These are phyloP conservation scores for Erodium texanum DNA, from an alignment of 441 rosid genomes.

Conservation along the genomic window DNA sequence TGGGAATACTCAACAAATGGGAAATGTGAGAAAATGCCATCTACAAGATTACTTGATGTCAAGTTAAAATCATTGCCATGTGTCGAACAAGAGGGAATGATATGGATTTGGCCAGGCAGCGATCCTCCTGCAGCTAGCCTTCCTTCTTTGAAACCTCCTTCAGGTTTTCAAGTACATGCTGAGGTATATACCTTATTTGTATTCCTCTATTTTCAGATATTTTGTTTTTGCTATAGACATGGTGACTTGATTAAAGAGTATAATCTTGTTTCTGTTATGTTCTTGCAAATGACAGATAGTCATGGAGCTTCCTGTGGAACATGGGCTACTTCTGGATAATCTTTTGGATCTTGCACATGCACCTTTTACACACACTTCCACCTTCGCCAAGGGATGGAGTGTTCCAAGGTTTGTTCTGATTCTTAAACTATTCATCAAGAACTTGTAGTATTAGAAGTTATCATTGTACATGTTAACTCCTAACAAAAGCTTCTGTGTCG, in stretches of 20 bases:
- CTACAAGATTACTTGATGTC: slow-evolving; percentile 56
- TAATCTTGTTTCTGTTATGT: not conserved
- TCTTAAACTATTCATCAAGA: not conserved
- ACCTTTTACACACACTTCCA: slow-evolving; percentile 91
- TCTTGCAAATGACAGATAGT: slow-evolving; percentile 48
- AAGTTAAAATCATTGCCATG: slow-evolving; percentile 75
- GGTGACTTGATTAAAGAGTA: slow-evolving; percentile 4
- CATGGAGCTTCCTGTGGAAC: slow-evolving; percentile 97
- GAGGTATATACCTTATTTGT: slow-evolving; percentile 42
- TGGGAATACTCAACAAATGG: slow-evolving; percentile 96
- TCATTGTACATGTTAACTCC: not conserved
- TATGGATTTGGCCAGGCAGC: slow-evolving; percentile 92
- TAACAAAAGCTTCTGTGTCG: not conserved
- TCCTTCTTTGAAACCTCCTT: slow-evolving; percentile 78
- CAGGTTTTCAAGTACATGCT: slow-evolving; percentile 79
- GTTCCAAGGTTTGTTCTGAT: slow-evolving; percentile 65
- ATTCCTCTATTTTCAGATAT: slow-evolving; percentile 3
- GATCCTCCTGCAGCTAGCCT: slow-evolving; percentile 65
- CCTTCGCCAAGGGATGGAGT: slow-evolving; percentile 95
- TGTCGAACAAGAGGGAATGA: slow-evolving; percentile 87
- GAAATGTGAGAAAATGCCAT: slow-evolving; percentile 86
- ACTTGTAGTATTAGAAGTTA: too few species aligned
- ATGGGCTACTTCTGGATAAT: slow-evolving; percentile 85
- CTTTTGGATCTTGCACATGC: slow-evolving; percentile 95
- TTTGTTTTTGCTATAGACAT: not conserved